These are phyloP conservation scores for Macrophomina pseudophaseolina DNA, from an alignment of 2,329 filamentous ascomycete species.

Conservation along the genomic window DNA sequence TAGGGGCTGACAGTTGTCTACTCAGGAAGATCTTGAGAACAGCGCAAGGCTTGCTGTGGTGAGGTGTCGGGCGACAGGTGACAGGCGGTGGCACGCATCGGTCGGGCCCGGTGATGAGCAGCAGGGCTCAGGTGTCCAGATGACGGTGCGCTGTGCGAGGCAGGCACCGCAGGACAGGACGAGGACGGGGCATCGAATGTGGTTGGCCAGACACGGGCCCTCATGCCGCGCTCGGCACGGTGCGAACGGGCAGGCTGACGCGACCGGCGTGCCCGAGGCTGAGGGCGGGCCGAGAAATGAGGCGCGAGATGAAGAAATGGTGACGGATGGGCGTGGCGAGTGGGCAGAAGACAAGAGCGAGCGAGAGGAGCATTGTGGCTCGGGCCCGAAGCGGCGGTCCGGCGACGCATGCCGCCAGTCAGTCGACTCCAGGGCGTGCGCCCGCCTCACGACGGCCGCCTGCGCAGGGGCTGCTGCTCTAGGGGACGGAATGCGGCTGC, in stretches of 20 bases:
- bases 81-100: slow-evolving; percentile 10
- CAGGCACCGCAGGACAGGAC: slow-evolving; percentile 1
- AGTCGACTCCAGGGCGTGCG: not conserved
- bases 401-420: not conserved
- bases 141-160: slow-evolving; percentile 16
- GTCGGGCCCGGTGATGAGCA: not conserved
- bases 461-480: not conserved
- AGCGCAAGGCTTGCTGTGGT: slow-evolving; percentile 2
- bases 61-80: slow-evolving; percentile 13
- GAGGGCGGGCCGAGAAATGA: slow-evolving; percentile 15
- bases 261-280: not conserved
- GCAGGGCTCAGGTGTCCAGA: slow-evolving; percentile 11
- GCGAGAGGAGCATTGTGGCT: not conserved
- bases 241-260: not conserved
- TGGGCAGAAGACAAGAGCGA: not conserved
- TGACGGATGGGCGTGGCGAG: slow-evolving; percentile 1
- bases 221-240: not conserved
- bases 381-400: not conserved
- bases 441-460: not conserved
- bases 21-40: not conserved
- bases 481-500: not conserved
- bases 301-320: slow-evolving; percentile 17
- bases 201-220: slow-evolving; percentile 3
- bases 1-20: slow-evolving; percentile 7
- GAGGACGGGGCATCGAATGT: slow-evolving; percentile 3